Evolutionary conservation across 129 eudicot genomes (phyloP), one percentile per base, ranked within the genome.

Genomic region (Heracleum sosnowskyi): DNA sequence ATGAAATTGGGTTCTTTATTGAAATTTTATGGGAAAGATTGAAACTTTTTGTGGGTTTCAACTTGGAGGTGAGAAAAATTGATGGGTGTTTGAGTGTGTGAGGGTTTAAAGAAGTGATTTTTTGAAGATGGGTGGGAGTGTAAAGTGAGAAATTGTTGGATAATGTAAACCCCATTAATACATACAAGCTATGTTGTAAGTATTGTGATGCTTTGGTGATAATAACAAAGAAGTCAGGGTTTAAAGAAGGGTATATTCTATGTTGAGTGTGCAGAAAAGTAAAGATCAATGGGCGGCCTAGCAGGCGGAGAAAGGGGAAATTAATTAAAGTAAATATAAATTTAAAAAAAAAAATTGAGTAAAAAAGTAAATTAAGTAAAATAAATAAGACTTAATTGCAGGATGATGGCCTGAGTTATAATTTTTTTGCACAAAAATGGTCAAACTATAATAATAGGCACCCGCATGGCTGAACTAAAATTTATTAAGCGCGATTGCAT

Each of bases 1-100:
- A 45, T 70, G 9, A 81, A 81, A 39, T 77, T 80, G 92, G 88
- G 85, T 83, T 69, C 74, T 70, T 79, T 82, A 40, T 64, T 11
- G 80, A 60, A 64, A 81, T 77, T 80, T 86, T 80, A 64, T 47
- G 73, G 44, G 66, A 77, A 63, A 44, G 31, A 11, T 31, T 35
- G 76, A 74, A 45, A 40, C 40, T 29, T 66, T 12, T 66, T 40
- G 20, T 24, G 26, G 31, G 57, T 26, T 28, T 44, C n/a, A 37
- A 72, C 64, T 22, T 47, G 36, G 84, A 75, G 73, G 22, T 28
- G 41, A 47, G 29, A 17, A 60, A 33, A 42, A 64, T 51, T 71
- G 71, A 53, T 31, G 75, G 53, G 60, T 72, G 68, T 41, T 72
- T 71, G n/a, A 49, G 34, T 6, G 70, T 20, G 46, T 15, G 37